Percentiles rank a stretch among this genome's conserved stretches.
phyloP scores from a whole-genome alignment of 139 green algal species.

The Coelastrella sp. region DNA sequence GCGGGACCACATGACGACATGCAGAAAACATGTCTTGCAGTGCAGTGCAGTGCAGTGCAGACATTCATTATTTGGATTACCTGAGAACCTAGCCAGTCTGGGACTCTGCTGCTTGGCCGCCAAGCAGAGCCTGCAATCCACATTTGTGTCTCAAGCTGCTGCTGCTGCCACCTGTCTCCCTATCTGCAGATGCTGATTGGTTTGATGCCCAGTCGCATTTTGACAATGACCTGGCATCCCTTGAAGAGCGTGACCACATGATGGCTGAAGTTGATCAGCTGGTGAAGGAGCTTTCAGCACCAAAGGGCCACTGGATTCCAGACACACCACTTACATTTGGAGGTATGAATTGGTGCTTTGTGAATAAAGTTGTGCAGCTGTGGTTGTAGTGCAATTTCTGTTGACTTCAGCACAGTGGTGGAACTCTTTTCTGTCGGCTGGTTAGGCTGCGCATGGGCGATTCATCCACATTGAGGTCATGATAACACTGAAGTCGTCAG shows the following conservation, averaged over 20 bases:
- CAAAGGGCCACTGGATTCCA: conserved; percentile 6
- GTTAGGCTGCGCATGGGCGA: too few relatives aligned
- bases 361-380: not conserved
- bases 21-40: too few relatives aligned
- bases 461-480: too few relatives aligned
- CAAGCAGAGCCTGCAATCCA: too few relatives aligned
- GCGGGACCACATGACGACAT: too few relatives aligned
- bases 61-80: too few relatives aligned
- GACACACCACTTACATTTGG: conserved; percentile 27
- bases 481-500: too few relatives aligned
- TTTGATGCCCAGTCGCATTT: not conserved
- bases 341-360: not conserved
- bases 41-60: too few relatives aligned
- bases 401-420: not conserved
- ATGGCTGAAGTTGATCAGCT: conserved; percentile 22
- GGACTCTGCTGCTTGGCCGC: too few relatives aligned
- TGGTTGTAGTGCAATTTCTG: not conserved
- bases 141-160: not conserved
- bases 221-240: not conserved
- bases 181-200: conserved; percentile 10
- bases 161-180: not conserved
- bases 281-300: not conserved
- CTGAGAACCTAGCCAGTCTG: too few relatives aligned
- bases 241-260: not conserved
- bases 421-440: too few relatives aligned